Percentiles rank a stretch among this genome's conserved stretches.
Conservation (phyloP, 164 flowering plant genomes). For the Tetracentron sinense region DNA sequence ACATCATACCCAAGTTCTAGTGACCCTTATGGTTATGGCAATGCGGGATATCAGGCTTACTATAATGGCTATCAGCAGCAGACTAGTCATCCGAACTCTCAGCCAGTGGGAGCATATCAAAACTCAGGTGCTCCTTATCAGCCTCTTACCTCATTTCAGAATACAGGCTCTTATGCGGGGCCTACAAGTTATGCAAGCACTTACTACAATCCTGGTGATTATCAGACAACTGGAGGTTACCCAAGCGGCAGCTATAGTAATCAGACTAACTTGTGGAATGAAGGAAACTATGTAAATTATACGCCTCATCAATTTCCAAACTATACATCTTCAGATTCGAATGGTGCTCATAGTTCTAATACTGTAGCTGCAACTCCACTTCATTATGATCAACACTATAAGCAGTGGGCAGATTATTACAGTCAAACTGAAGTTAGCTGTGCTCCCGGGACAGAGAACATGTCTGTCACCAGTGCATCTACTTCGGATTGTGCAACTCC, state of each 20-base stretch:
- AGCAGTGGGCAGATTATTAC: slow-evolving; percentile 84
- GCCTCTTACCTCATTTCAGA: slow-evolving; percentile 98
- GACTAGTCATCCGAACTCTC: slow-evolving; percentile 62
- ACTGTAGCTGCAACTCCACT: slow-evolving; percentile 40
- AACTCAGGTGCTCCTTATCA: slow-evolving; percentile 99
- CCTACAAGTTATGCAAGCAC: slow-evolving; percentile 97
- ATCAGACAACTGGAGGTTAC: slow-evolving; percentile 92
- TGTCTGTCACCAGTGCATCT: slow-evolving; percentile 45
- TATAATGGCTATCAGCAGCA: slow-evolving; percentile 73
- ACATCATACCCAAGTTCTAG: slow-evolving; percentile 50
- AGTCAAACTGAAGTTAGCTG: slow-evolving; percentile 85
- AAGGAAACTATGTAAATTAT: slow-evolving; percentile 61
- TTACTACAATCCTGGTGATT: slow-evolving; percentile 98
- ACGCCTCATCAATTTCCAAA: slow-evolving; percentile 52
- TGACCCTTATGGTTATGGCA: slow-evolving; percentile 65
- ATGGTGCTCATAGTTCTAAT: slow-evolving; percentile 50
- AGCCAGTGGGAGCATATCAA: slow-evolving; percentile 81
- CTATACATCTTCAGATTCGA: slow-evolving; percentile 50
- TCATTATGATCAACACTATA: slow-evolving; percentile 72
- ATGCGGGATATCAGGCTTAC: slow-evolving; percentile 63
- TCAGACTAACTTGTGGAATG: slow-evolving; percentile 67
- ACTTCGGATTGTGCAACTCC: slow-evolving; percentile 42
- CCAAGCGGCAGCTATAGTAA: slow-evolving; percentile 54
- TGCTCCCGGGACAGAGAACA: slow-evolving; percentile 95
- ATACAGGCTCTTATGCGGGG: slow-evolving; percentile 95